Conservation (phyloP, 2,329 filamentous ascomycete species). For the Paecilomyces fulvus region DNA sequence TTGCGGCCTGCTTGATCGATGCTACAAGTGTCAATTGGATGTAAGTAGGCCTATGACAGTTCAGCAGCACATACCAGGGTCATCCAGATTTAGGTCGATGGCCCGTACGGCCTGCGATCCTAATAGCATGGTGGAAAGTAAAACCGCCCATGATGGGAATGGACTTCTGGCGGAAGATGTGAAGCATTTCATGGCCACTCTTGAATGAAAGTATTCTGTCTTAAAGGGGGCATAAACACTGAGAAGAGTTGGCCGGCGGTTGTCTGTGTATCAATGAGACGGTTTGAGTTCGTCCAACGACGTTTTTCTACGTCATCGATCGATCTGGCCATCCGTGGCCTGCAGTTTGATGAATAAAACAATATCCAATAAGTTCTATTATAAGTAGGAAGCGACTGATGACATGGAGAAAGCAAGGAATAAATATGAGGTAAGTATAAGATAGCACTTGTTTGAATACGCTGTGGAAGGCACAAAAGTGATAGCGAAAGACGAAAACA, state of each 20-base stretch:
- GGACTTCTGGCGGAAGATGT: not conserved
- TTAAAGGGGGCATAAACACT: not conserved
- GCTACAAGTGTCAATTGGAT: slow-evolving; percentile 14
- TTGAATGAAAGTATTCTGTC: not conserved
- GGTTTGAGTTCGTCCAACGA: not conserved
- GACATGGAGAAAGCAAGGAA: not conserved
- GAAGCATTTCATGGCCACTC: not conserved
- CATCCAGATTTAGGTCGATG: slow-evolving; percentile 8
- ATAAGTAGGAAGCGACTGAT: not conserved
- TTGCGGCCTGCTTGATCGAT: slow-evolving; percentile 41
- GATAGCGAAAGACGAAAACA: not conserved
- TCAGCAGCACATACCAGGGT: slow-evolving; percentile 2
- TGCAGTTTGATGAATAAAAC: not conserved
- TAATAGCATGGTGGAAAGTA: slow-evolving; percentile 1
- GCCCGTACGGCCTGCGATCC: slow-evolving; percentile 5
- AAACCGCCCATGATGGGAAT: not conserved
- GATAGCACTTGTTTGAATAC: not conserved
- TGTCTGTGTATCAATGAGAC: not conserved
- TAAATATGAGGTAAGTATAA: not conserved
- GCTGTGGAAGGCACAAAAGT: not conserved
- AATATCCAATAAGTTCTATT: not conserved
- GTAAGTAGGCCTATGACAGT: not conserved
- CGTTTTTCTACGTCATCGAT: not conserved
- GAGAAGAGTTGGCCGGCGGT: not conserved
- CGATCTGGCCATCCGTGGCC: not conserved